These are phyloP conservation scores for Chaetomium strumarium DNA, from an alignment of 2,329 filamentous ascomycete species.

Conservation along the genomic window DNA sequence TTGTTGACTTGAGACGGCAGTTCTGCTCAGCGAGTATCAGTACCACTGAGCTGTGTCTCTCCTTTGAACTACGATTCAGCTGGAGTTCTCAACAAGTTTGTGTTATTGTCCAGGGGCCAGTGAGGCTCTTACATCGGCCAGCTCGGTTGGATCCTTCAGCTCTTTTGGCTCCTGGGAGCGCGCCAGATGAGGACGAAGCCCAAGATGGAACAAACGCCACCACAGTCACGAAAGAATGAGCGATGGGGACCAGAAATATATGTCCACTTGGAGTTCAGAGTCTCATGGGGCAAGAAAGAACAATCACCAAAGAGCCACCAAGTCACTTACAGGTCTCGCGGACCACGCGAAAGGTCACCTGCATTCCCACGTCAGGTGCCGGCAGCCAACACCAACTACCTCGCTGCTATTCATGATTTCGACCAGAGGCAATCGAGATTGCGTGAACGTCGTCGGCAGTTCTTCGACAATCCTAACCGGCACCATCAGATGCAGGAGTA, in stretches of 20 bases:
- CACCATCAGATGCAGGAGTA: slow-evolving; percentile 26
- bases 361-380: slow-evolving; percentile 42
- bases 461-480: slow-evolving; percentile 8
- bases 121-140: background rate
- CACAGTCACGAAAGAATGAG: slow-evolving; percentile 8
- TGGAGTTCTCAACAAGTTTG: background rate
- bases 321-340: slow-evolving; percentile 43
- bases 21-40: slow-evolving; percentile 7
- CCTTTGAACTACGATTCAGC: background rate
- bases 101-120: background rate
- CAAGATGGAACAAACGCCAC: slow-evolving; percentile 15
- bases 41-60: background rate
- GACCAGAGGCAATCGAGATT: slow-evolving; percentile 26
- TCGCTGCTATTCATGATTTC: slow-evolving; percentile 28
- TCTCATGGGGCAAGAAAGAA: slow-evolving; percentile 43
- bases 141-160: background rate
- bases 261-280: slow-evolving; percentile 46
- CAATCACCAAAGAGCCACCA: slow-evolving; percentile 37
- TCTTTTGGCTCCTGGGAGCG: background rate
- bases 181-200: background rate
- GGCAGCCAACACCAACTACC: slow-evolving; percentile 41
- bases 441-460: slow-evolving; percentile 21
- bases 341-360: slow-evolving; percentile 36
- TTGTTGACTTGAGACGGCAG: background rate
- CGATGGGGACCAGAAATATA: slow-evolving; percentile 39